Evolutionary conservation across 2,329 filamentous ascomycete genomes (phyloP).

Genomic region (Microascus cirrosus): DNA sequence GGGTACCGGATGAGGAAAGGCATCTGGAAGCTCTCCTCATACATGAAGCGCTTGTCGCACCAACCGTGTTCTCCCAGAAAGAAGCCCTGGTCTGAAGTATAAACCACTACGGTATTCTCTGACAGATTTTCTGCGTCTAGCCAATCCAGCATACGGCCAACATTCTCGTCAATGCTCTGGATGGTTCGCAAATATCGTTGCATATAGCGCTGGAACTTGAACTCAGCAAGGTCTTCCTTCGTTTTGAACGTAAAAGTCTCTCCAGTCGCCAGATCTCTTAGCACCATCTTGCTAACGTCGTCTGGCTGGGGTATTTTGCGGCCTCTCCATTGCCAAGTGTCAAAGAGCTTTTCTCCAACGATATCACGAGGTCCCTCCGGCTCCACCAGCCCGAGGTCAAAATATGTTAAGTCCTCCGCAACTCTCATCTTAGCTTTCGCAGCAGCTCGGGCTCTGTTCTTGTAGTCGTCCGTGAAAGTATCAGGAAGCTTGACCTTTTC

Average conservation of each 20-base stretch:
- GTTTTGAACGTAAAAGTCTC: constrained; percentile 33
- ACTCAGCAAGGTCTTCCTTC: constrained; percentile 30
- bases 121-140: constrained; percentile 28
- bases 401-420: constrained; percentile 37
- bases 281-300: too few relatives aligned
- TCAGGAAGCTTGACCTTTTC: constrained; percentile 29
- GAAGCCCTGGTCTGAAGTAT: constrained; percentile 43
- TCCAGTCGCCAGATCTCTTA: too few relatives aligned
- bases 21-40: constrained; percentile 46
- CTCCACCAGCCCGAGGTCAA: constrained; percentile 37
- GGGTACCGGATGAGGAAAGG: constrained; percentile 38
- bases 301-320: too few relatives aligned
- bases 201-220: constrained; percentile 47
- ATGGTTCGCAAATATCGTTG: constrained; percentile 41
- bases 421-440: constrained; percentile 38
- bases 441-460: constrained; percentile 37
- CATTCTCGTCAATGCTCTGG: constrained; percentile 39
- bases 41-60: constrained; percentile 49
- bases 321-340: constrained; percentile 8
- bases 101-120: constrained; percentile 38
- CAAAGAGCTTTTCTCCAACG: constrained; percentile 24
- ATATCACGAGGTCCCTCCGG: constrained; percentile 32
- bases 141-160: constrained; percentile 33
- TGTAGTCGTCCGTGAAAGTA: constrained; percentile 42
- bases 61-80: constrained; percentile 46